These are phyloP conservation scores for Calocera viscosa DNA, from an alignment of 768 basidiomycete genomes.

Conservation along the genomic window DNA sequence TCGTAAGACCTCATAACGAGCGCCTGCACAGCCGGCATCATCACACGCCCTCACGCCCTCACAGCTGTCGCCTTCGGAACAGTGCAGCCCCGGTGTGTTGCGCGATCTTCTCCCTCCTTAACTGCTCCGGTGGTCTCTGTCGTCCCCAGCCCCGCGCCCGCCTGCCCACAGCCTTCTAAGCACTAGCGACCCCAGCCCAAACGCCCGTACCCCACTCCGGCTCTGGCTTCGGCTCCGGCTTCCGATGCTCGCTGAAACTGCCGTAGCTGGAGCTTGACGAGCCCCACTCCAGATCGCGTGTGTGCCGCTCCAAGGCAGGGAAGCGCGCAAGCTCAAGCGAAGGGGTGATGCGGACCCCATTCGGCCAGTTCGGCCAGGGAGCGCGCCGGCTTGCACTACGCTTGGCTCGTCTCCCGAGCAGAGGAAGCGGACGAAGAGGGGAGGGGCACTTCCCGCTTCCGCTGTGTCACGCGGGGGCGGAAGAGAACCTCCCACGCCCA, in stretches of 20 bases:
- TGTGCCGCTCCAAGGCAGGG: background rate
- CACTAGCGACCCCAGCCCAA: background rate
- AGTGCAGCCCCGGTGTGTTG: background rate
- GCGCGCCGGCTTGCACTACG: background rate
- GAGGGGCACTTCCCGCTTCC: background rate
- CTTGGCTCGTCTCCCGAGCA: background rate
- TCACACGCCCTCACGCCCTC: no score
- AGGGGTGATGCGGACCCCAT: background rate
- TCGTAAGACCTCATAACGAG: no score
- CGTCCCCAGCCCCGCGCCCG: background rate
- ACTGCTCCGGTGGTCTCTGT: background rate
- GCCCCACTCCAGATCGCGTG: no score
- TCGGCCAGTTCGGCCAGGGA: background rate
- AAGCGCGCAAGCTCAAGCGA: background rate
- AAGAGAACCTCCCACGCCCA: conserved; percentile 3
- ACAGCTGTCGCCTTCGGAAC: no score
- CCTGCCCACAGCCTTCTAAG: background rate
- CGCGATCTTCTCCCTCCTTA: background rate
- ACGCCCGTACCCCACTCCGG: background rate
- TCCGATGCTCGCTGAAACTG: background rate
- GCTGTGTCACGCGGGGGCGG: background rate
- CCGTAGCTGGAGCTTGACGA: background rate
- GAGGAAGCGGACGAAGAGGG: background rate
- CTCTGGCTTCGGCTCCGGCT: background rate
- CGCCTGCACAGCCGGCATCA: no score